Evolutionary conservation across 805 yeast species (phyloP).

Genomic region (Metschnikowia similis): DNA sequence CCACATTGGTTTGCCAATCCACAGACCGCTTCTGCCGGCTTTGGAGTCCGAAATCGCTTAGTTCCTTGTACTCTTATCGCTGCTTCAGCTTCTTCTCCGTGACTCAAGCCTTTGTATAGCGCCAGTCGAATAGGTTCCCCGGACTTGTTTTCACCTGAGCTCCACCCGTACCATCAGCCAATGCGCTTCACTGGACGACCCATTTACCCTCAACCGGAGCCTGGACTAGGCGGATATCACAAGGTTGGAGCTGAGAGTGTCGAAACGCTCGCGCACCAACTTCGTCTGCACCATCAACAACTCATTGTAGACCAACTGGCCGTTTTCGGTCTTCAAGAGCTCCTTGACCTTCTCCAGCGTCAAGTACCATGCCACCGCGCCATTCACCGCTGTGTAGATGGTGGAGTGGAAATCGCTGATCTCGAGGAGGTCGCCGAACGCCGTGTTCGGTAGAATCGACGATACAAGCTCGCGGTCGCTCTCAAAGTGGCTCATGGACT

Average conservation of each 20-base stretch:
- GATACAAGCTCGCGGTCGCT: conserved; percentile 36
- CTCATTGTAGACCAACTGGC: conserved; percentile 58
- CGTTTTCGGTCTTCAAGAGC: conserved; percentile 41
- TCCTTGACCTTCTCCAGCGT: conserved; percentile 41
- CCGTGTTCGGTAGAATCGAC: conserved; percentile 63
- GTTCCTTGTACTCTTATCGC: no score
- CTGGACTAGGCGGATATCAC: conserved; percentile 48
- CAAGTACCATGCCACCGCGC: conserved; percentile 67
- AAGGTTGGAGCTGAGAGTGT: conserved; percentile 70
- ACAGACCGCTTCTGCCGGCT: no score
- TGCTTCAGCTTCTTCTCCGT: no score
- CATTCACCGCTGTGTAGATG: conserved; percentile 53
- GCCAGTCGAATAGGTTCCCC: no score
- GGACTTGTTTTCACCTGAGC: no score
- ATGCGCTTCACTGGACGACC: no score
- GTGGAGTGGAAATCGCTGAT: conserved; percentile 38
- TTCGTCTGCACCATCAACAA: conserved; percentile 56
- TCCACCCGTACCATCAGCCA: no score
- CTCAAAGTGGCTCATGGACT: conserved; percentile 36
- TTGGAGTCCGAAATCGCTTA: no score
- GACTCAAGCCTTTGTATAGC: no score
- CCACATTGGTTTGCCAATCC: no score
- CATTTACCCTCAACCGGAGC: no score
- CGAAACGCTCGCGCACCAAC: conserved; percentile 66
- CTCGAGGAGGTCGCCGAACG: conserved; percentile 58